Percentiles rank a stretch among this genome's conserved stretches.
These are phyloP conservation scores for Oidium heveae DNA, from an alignment of 2,329 filamentous ascomycete species.

Conservation along the genomic window DNA sequence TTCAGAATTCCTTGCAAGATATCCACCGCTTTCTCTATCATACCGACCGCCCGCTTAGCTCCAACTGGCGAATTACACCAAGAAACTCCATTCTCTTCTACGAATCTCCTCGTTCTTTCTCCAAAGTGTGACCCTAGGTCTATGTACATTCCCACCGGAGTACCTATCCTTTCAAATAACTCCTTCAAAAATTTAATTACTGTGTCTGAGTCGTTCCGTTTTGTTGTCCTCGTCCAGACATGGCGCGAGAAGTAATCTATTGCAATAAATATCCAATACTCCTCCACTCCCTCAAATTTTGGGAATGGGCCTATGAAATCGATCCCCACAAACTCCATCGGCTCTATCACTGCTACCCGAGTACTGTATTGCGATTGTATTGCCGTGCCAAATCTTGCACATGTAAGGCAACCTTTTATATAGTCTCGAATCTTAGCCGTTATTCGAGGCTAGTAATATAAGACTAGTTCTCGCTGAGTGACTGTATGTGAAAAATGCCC, in stretches of 20 bases:
- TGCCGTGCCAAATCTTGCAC: not conserved
- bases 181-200: too few relatives aligned
- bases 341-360: not conserved
- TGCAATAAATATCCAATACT: not conserved
- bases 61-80: not conserved
- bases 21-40: not conserved
- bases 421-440: not conserved
- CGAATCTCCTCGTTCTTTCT: not conserved
- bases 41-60: not conserved
- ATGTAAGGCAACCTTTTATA: not conserved
- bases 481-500: too few relatives aligned
- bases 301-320: not conserved
- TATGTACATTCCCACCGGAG: not conserved
- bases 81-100: not conserved
- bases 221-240: constrained; percentile 1
- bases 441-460: not conserved
- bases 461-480: not conserved
- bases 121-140: not conserved
- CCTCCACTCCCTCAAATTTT: not conserved
- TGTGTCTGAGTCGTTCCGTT: too few relatives aligned
- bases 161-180: too few relatives aligned
- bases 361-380: not conserved
- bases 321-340: not conserved
- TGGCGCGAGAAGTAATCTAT: constrained; percentile 1
- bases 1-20: not conserved